Base-by-base conservation (phyloP, 805 yeast species). In the Candida pseudofarinosa region DNA sequence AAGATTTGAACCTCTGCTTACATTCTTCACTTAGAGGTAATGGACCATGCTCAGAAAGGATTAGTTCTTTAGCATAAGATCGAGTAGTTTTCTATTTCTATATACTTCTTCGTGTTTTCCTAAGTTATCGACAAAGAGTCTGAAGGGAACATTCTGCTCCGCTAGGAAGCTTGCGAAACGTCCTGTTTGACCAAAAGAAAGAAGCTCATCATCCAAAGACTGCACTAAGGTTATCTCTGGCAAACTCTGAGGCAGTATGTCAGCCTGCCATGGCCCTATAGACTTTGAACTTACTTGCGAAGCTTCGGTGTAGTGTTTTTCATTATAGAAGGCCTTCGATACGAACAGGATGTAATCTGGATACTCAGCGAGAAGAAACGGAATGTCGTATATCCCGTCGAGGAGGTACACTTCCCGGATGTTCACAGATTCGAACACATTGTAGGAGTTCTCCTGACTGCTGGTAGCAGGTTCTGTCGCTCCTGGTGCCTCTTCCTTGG, bases 31-130 rank as follows among this genome's bases (percentile, higher is more conserved):
- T n/a, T n/a, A n/a, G n/a, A n/a, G n/a, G n/a, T n/a, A n/a, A n/a
- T n/a, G n/a, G n/a, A n/a, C n/a, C n/a, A n/a, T n/a, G n/a, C n/a
- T n/a, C n/a, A n/a, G n/a, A n/a, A n/a, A n/a, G n/a, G n/a, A n/a
- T n/a, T n/a, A 20, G 19, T 23, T n/a, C 26, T 26, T 14, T 4
- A 35, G 28, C 10, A 45, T 41, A 28, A 55, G 35, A 4, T 45
- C 48, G 3, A 73, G 71, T 15, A 81, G 59, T 28, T 63, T 58
- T n/a, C 47, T 38, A 43, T 67, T 61, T 26, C 61, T 55, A 56
- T 77, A 83, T 17, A 84, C 87, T 37, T 83, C 79, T 55, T 86
- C 83, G 50, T 86, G 95, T 33, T 49, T 40, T 1, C 95, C 91
- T 62, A 73, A 73, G 33, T 69, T 57, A 1, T 62, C 77, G 3